Conservation (phyloP, 2,329 filamentous ascomycete genomes). For the Albophoma yamanashiensis region DNA sequence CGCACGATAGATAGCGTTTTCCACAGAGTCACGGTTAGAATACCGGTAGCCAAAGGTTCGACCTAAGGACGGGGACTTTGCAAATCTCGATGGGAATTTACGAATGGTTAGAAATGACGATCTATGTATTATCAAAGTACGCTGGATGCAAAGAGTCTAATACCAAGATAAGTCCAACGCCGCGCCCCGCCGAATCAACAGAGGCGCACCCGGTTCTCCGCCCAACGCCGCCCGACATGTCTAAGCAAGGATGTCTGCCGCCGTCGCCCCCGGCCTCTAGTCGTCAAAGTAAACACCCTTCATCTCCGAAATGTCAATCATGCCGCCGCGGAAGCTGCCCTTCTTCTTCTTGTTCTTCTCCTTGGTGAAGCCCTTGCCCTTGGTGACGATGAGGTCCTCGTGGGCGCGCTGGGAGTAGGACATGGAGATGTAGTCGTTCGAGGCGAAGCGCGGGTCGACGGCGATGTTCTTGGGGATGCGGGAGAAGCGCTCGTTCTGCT, state of each 20-base stretch:
- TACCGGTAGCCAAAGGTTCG: background rate
- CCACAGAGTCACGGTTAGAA: background rate
- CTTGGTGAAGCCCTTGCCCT: conserved; percentile 96
- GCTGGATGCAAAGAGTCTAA: background rate
- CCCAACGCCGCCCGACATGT: background rate
- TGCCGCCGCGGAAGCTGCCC: conserved; percentile 81
- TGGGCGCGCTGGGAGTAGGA: conserved; percentile 85
- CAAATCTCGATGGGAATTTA: background rate
- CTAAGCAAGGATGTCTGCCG: background rate
- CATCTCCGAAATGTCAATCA: conserved; percentile 71
- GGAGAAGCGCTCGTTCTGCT: conserved; percentile 62
- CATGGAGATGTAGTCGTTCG: conserved; percentile 74
- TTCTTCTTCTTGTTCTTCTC: conserved; percentile 99
- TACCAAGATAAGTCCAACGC: background rate
- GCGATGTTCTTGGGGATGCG: conserved; percentile 60
- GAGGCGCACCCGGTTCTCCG: background rate
- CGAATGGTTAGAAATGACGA: background rate
- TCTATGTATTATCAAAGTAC: background rate
- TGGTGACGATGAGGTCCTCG: conserved; percentile 79
- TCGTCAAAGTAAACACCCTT: conserved; percentile 95
- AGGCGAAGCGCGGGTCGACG: conserved; percentile 59
- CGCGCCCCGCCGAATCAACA: background rate
- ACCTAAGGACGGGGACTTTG: background rate
- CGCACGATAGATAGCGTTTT: background rate
- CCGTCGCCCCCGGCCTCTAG: conserved; percentile 28